Conservation (phyloP, 2,329 filamentous ascomycete genomes). For the Fusarium sp. region DNA sequence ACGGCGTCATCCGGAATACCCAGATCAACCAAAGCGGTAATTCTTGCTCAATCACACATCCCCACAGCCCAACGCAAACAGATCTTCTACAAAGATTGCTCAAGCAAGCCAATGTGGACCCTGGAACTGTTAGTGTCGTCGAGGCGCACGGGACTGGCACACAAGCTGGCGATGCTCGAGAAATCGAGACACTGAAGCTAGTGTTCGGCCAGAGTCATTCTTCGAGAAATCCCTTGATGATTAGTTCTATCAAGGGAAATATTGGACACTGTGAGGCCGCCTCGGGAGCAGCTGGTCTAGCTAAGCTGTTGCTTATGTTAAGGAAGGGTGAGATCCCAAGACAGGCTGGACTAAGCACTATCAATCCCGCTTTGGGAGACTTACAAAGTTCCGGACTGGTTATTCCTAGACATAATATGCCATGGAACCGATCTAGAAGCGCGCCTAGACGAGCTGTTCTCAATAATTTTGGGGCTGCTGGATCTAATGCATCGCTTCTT, state of each 20-base stretch:
- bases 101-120: not conserved
- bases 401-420: not conserved
- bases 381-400: not conserved
- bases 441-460: not conserved
- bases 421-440: not conserved
- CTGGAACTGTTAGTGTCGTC: not conserved
- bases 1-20: not conserved
- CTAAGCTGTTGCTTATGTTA: slow-evolving; percentile 5
- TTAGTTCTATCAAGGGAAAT: slow-evolving; percentile 4
- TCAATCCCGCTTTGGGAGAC: not conserved
- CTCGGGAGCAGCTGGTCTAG: not conserved
- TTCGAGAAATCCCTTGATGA: not conserved
- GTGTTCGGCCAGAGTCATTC: not conserved
- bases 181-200: not conserved
- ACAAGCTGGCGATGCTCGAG: slow-evolving; percentile 7
- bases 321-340: not conserved
- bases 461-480: slow-evolving; percentile 12
- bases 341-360: not conserved
- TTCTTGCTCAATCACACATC: slow-evolving; percentile 5
- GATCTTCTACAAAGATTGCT: not conserved
- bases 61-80: not conserved
- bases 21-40: slow-evolving; percentile 9
- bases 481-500: slow-evolving; percentile 5
- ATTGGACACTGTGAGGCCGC: slow-evolving; percentile 3
- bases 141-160: slow-evolving; percentile 8